These are phyloP conservation scores for Daldinia sp. DNA, from an alignment of 2,329 filamentous ascomycete species.

Conservation along the genomic window DNA sequence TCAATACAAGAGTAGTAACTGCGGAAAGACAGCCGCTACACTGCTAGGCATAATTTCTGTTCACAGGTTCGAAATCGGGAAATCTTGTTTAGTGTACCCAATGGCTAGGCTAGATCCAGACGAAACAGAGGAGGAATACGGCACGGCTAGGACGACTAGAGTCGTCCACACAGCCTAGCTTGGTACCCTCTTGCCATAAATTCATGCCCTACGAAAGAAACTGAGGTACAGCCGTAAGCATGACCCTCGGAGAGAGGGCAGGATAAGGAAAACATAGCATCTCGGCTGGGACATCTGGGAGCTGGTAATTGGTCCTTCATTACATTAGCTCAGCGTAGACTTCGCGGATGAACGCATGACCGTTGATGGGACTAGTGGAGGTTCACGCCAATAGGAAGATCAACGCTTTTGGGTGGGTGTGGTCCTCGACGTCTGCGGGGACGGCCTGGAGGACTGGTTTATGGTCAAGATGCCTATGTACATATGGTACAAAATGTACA, in stretches of 20 bases:
- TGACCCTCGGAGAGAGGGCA: constrained; percentile 44
- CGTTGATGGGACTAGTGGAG: constrained; percentile 54
- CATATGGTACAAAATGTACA: constrained; percentile 28
- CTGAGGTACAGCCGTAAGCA: constrained; percentile 43
- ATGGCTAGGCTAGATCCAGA: constrained; percentile 10
- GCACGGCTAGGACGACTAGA: constrained; percentile 30
- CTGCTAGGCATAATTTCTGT: constrained; percentile 26
- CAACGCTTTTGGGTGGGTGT: constrained; percentile 45
- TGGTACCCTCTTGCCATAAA: constrained; percentile 18
- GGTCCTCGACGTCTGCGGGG: constrained; percentile 45
- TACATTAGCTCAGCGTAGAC: constrained; percentile 55
- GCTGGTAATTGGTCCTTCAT: constrained; percentile 54
- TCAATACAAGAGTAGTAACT: constrained; percentile 39
- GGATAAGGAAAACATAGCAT: constrained; percentile 49
- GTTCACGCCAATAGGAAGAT: constrained; percentile 52
- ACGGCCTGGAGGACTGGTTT: constrained; percentile 36
- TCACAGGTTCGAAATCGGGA: constrained; percentile 18
- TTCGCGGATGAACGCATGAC: constrained; percentile 62
- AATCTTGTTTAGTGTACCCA: constrained; percentile 8
- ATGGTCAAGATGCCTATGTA: constrained; percentile 19
- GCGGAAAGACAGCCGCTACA: constrained; percentile 35
- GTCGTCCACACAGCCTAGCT: constrained; percentile 16
- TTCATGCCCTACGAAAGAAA: constrained; percentile 19
- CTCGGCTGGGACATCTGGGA: constrained; percentile 52
- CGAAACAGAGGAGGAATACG: constrained; percentile 36